Conservation (phyloP, 352 stramenopile species). For the Pythium sp. region DNA sequence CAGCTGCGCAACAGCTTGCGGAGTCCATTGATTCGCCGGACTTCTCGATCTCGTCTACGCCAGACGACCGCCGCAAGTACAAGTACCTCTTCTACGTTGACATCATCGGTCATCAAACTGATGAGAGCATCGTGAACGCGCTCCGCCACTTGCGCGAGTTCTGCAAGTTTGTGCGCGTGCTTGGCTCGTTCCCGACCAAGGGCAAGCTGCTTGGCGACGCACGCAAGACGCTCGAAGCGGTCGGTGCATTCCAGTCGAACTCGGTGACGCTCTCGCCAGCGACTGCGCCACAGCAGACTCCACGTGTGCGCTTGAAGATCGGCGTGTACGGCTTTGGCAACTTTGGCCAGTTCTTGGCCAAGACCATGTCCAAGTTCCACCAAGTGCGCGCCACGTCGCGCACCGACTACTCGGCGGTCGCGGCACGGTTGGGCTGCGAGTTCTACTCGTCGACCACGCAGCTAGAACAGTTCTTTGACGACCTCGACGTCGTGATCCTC, state of each 20-base stretch:
- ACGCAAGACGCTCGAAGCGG: conserved; percentile 47
- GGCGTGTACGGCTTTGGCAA: conserved; percentile 96
- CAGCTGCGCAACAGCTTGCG: conserved; percentile 53
- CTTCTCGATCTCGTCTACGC: conserved; percentile 24
- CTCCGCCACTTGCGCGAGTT: conserved; percentile 81
- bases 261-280: conserved; percentile 28
- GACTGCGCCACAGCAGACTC: conserved; percentile 17
- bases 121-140: conserved; percentile 68
- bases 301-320: conserved; percentile 84
- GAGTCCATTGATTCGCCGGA: conserved; percentile 27
- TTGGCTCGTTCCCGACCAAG: conserved; percentile 83
- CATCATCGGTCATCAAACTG: conserved; percentile 56
- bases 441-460: conserved; percentile 67
- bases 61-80: conserved; percentile 50
- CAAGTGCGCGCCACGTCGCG: conserved; percentile 85
- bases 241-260: conserved; percentile 35
- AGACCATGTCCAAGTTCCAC: conserved; percentile 92
- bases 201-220: conserved; percentile 57
- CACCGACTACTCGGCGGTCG: conserved; percentile 75
- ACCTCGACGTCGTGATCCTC: conserved; percentile 94
- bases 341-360: conserved; percentile 98
- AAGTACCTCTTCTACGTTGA: conserved; percentile 83
- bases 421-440: conserved; percentile 47
- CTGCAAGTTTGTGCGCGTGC: conserved; percentile 79
- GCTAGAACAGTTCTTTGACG: conserved; percentile 88